Conservation (phyloP, 1,284 basidiomycete genomes). For the Paramarasmius palmivorus region DNA sequence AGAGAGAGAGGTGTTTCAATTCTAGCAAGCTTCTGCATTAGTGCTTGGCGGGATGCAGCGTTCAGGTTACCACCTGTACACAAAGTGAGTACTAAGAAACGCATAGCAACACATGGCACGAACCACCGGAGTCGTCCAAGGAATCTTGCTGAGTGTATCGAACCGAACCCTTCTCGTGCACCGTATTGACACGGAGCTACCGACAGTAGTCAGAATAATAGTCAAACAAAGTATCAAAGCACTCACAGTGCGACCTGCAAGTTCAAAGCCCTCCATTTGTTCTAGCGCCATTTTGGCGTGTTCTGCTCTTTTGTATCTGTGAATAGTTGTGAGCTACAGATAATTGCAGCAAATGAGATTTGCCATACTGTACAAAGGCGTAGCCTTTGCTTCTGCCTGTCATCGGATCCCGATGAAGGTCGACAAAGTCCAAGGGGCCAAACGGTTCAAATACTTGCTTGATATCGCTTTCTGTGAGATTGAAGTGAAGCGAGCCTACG, state of each 20-base stretch:
- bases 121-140: conserved; percentile 83
- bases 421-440: conserved; percentile 96
- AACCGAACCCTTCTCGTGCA: conserved; percentile 83
- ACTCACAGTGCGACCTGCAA: conserved; percentile 89
- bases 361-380: conserved; percentile 92
- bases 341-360: conserved; percentile 1
- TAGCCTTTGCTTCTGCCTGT: conserved; percentile 97
- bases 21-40: conserved; percentile 99
- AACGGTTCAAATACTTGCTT: conserved; percentile 99
- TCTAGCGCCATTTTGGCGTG: conserved; percentile 96
- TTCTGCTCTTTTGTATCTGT: conserved; percentile 82
- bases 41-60: conserved; percentile 92
- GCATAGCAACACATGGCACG: conserved; percentile 18
- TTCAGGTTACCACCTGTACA: conserved; percentile 85
- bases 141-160: conserved; percentile 77
- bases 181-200: conserved; percentile 86
- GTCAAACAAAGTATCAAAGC: conserved; percentile 6
- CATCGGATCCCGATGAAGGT: conserved; percentile 91
- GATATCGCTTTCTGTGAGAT: conserved; percentile 94
- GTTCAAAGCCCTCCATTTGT: conserved; percentile 97
- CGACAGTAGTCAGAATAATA: conserved; percentile 14
- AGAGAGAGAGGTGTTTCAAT: conserved; percentile 65
- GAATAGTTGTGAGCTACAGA: conserved; percentile 4
- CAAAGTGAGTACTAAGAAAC: conserved; percentile 6
- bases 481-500: conserved; percentile 95